Conservation (phyloP, 73 alveolate species). For the Tetrahymena thermophila region DNA sequence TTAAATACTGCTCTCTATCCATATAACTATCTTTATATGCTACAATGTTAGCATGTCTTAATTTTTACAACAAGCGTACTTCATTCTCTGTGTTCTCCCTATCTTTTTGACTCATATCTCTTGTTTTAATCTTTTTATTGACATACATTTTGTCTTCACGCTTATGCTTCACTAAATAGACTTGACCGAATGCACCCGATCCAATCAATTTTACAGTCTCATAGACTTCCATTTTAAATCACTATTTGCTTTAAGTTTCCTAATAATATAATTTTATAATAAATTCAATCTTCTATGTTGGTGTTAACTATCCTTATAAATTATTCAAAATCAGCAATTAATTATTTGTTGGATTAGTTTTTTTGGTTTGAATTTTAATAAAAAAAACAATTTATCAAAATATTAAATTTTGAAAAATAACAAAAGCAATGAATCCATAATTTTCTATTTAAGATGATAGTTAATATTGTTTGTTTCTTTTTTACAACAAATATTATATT, state of each 20-base stretch:
- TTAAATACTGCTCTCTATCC: conserved; percentile 84
- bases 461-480: background rate
- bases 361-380: background rate
- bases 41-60: conserved; percentile 94
- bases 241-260: background rate
- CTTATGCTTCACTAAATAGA: conserved; percentile 87
- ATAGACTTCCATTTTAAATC: conserved; percentile 83
- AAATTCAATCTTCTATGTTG: background rate
- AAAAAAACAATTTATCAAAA: background rate
- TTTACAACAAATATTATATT: too few relatives aligned
- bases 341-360: background rate
- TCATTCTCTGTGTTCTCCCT: conserved; percentile 93
- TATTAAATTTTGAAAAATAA: background rate
- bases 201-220: conserved; percentile 94
- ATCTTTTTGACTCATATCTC: conserved; percentile 92
- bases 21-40: conserved; percentile 95
- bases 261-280: background rate
- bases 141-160: conserved; percentile 89
- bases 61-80: conserved; percentile 84
- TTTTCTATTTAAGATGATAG: too few relatives aligned
- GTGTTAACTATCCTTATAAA: background rate
- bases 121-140: conserved; percentile 84
- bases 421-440: background rate
- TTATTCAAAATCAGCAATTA: background rate
- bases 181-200: conserved; percentile 94